Evolutionary conservation across 2,329 filamentous ascomycete species (phyloP), one percentile per base, ranked within the genome.

Genomic region (Trichoderma aggressivum): DNA sequence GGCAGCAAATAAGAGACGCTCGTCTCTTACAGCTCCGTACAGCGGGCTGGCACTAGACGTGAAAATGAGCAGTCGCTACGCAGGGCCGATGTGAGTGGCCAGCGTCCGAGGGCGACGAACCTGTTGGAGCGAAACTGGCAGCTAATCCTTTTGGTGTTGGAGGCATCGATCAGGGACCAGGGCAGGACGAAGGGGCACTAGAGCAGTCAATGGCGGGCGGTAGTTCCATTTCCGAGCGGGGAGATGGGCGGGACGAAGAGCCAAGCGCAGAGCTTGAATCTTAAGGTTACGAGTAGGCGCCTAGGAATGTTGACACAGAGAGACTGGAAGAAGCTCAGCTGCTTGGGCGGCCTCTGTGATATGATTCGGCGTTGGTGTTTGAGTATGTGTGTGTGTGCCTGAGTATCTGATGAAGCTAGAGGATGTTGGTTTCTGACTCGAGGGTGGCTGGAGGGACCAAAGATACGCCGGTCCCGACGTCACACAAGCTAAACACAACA

Each of bases 101-200:
- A 56, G 62, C 50, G 10, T 36, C 53, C 21, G 62, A 56, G 47
- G 47, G 34, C 53, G 18, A 66, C 58, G 63, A 56, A 56, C 50
- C 34, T 43, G 16, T 59, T 43, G 64, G 53, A 59, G 26, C 53
- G 18, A 26, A 24, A 24, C 26, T 24, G 32, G 55, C 64, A 67
- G 53, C 53, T 43, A 47, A 39, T 58, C 11, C 18, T 66, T 32
- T 18, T 47, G 53, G 39, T 43, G 28, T 32, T 32, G 36, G 63
- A 66, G 34, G 63, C 50, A 26, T 47, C 21, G 53, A 43, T 8
- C 64, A 68, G 55, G 64, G 64, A 59, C 64, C 34, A 60, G 64
- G 64, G 64, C 36, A 43, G 36, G 24, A 60, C 21, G 36, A 58
- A 56, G 50, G 50, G 18, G 24, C 16, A 8, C 63, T 43, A 43